Conservation (phyloP, 148 eudicot species). For the Rhododendron henanense region DNA sequence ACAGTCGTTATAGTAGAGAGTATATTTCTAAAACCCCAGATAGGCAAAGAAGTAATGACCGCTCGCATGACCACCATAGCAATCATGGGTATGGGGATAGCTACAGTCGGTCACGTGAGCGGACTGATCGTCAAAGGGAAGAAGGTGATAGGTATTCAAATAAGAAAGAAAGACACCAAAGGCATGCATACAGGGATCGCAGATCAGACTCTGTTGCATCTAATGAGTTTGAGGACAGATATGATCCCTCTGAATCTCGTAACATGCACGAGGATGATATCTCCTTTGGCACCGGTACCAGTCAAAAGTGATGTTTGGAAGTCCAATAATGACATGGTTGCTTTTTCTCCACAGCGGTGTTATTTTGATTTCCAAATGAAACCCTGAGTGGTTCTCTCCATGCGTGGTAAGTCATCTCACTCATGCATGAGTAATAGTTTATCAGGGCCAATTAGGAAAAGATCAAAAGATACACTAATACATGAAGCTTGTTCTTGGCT, state of each 20-base stretch:
- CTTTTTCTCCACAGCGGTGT: neutral
- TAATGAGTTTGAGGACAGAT: constrained; percentile 69
- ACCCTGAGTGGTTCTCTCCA: constrained; percentile 10
- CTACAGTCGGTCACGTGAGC: constrained; percentile 35
- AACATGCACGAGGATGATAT: constrained; percentile 34
- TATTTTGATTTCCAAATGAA: constrained; percentile 4
- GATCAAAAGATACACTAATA: constrained; percentile 14
- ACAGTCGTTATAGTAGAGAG: constrained; percentile 23
- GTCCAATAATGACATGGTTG: neutral
- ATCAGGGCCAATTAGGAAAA: constrained; percentile 8
- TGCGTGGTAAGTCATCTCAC: constrained; percentile 11
- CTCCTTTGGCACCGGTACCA: constrained; percentile 15
- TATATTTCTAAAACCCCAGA: constrained; percentile 30
- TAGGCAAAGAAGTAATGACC: constrained; percentile 15
- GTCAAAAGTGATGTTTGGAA: constrained; percentile 8
- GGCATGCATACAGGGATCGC: constrained; percentile 24
- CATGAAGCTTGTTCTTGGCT: constrained; percentile 31
- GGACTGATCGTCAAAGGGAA: constrained; percentile 38
- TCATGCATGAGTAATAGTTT: constrained; percentile 16
- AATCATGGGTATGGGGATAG: constrained; percentile 17
- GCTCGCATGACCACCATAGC: neutral
- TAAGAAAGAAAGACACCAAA: constrained; percentile 30
- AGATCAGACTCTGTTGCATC: constrained; percentile 26
- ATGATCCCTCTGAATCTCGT: constrained; percentile 66
- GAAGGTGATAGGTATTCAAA: constrained; percentile 24